phyloP scores from a whole-genome alignment of 108 stramenopile genomes.

The Skeletonema grethae region DNA sequence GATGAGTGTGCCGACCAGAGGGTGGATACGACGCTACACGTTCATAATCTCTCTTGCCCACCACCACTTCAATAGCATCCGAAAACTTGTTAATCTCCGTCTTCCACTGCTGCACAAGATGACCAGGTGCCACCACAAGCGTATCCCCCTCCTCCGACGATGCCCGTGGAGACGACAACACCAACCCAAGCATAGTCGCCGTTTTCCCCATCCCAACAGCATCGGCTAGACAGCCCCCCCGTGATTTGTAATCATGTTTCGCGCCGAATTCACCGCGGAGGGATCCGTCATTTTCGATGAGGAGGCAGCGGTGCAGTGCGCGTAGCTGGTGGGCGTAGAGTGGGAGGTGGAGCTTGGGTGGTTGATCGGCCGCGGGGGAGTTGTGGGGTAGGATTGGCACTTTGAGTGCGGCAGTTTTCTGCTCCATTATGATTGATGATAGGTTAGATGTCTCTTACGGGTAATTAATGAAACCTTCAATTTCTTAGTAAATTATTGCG shows the following conservation, averaged over 20 bases:
- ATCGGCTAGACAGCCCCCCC: conserved; percentile 37
- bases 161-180: background rate
- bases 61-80: conserved; percentile 28
- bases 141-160: conserved; percentile 25
- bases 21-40: conserved; percentile 18
- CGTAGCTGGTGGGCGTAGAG: conserved; percentile 36
- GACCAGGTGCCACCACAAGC: conserved; percentile 30
- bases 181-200: conserved; percentile 27
- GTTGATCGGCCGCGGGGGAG: conserved; percentile 30
- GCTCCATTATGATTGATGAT: background rate
- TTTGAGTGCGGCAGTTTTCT: conserved; percentile 35
- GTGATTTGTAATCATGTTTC: conserved; percentile 9
- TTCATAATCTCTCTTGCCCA: conserved; percentile 24
- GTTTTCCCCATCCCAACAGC: conserved; percentile 41
- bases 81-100: conserved; percentile 31
- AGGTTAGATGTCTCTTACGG: no score
- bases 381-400: conserved; percentile 36
- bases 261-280: conserved; percentile 26
- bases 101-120: conserved; percentile 35
- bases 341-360: conserved; percentile 17
- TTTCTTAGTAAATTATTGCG: no score
- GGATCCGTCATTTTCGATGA: conserved; percentile 36
- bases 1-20: conserved; percentile 3
- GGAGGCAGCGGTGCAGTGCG: conserved; percentile 34
- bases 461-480: no score